Base-by-base conservation (phyloP, 2,329 filamentous ascomycete genomes). In the Neofusicoccum cordaticola region DNA sequence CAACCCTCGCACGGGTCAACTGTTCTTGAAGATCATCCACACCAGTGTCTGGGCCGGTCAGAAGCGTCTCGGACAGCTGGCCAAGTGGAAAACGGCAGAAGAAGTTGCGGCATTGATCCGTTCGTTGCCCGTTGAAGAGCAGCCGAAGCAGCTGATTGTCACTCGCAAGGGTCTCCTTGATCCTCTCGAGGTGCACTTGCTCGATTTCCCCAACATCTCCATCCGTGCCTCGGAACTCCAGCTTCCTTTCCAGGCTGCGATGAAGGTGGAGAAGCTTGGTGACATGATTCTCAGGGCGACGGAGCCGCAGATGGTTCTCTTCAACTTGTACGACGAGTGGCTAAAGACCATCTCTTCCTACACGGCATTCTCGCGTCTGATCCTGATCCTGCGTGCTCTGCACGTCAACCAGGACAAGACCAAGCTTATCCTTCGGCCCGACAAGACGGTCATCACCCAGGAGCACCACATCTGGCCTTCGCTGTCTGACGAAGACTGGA, bases 1-100 rank as follows among this genome's bases (percentile, higher is more conserved):
- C 86, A 99, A 99, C 77, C 95, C 96, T n/a, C 88, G 94, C 65
- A 99, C 95, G 61, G 95, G 95, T 58, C 95, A 99, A 74, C 81
- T 99, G 44, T 99, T 99, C 87, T 80, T 99, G 75, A 99, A 99
- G 85, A 98, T 99, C 71, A 99, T 99, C 70, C 96, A 99, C 80
- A 99, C 95, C 1, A 97, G 93, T 74, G 96, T 99, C 34, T 99
- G 95, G 95, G 95, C 95, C 60, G 95, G 95, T 63, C 95, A 99
- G 80, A 99, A 99, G 80, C 96, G 95, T 91, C 87, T 99, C 37
- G 96, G 96, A 69, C 95, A 99, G 78, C 82, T 99, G 69, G 95
- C 95, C 52, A 99, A 99, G 77, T 99, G 95, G 95, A 99, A 99
- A 85, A 99, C 95, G 15, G 95, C 95, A 1, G 95, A 99, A 88